phyloP scores from a whole-genome alignment of 2,329 filamentous ascomycete genomes.

The Pseudocercospora crystallina region DNA sequence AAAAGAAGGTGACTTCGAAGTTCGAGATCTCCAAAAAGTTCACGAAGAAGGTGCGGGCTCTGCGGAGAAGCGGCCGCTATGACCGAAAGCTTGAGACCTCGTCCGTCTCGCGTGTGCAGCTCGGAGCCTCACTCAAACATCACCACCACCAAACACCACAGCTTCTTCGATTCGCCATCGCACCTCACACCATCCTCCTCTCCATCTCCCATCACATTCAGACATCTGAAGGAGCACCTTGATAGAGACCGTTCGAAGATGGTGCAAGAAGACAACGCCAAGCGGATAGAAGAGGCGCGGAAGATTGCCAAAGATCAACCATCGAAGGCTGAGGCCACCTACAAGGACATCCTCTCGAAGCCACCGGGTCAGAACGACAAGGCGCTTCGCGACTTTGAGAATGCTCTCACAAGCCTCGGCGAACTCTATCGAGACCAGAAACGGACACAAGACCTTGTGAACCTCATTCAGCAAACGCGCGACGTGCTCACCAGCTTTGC shows the following conservation, averaged over 20 bases:
- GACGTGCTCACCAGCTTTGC: constrained; percentile 93
- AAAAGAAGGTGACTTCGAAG: constrained; percentile 6
- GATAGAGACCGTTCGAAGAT: constrained; percentile 42
- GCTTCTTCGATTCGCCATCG: no score
- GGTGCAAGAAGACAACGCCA: constrained; percentile 54
- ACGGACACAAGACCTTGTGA: constrained; percentile 78
- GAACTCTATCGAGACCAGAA: constrained; percentile 90
- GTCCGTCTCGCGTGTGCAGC: not conserved
- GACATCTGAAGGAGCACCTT: no score
- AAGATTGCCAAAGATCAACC: constrained; percentile 78
- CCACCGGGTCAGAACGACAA: constrained; percentile 81
- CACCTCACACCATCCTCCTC: no score
- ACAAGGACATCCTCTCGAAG: constrained; percentile 85
- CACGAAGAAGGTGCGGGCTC: constrained; percentile 4
- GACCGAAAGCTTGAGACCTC: constrained; percentile 11
- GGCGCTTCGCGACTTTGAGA: constrained; percentile 87
- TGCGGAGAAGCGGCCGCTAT: not conserved
- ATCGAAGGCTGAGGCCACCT: constrained; percentile 79
- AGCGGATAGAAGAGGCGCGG: constrained; percentile 84
- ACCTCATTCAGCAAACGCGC: constrained; percentile 85
- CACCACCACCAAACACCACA: not conserved
- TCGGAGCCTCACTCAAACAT: not conserved
- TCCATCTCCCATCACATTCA: not conserved
- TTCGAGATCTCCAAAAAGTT: constrained; percentile 9
- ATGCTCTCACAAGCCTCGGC: constrained; percentile 81